Conservation (phyloP, 306 rosid species). For the Mucuna pruriens region DNA sequence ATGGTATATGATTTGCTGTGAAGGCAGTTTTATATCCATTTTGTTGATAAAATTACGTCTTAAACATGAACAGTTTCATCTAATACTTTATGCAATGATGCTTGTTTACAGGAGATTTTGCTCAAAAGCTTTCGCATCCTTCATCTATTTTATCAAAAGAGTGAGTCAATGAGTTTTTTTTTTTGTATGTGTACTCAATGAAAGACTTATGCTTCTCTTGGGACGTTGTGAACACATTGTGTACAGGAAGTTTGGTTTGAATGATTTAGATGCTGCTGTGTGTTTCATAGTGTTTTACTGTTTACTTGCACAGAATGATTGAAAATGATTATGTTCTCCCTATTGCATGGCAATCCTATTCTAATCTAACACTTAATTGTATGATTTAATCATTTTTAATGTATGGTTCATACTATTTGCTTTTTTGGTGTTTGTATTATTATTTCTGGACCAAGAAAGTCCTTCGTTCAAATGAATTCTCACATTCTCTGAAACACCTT, state of each 20-base stretch:
- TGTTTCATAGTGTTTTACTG: background rate
- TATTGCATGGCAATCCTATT: background rate
- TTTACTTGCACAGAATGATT: background rate
- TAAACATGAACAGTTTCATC: constrained; percentile 20
- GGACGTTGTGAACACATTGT: background rate
- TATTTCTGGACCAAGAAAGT: constrained; percentile 30
- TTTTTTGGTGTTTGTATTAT: background rate
- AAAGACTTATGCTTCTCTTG: background rate
- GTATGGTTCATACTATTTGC: background rate
- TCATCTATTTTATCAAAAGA: constrained; percentile 85
- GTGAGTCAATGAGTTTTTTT: constrained; percentile 54
- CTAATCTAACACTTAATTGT: background rate
- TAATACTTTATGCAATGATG: constrained; percentile 35
- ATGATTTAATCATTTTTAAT: background rate
- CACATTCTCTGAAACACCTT: constrained; percentile 30
- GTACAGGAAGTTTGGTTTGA: background rate
- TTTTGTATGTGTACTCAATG: background rate
- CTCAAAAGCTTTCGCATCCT: constrained; percentile 87
- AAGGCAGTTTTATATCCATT: constrained; percentile 26
- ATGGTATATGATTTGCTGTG: constrained; percentile 59
- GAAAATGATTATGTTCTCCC: background rate
- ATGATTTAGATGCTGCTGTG: background rate
- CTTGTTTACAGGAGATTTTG: constrained; percentile 69
- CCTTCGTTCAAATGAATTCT: constrained; percentile 15
- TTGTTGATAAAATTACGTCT: background rate